Conservation (phyloP, 805 yeast species). For the Monosporozyma siamensis region DNA sequence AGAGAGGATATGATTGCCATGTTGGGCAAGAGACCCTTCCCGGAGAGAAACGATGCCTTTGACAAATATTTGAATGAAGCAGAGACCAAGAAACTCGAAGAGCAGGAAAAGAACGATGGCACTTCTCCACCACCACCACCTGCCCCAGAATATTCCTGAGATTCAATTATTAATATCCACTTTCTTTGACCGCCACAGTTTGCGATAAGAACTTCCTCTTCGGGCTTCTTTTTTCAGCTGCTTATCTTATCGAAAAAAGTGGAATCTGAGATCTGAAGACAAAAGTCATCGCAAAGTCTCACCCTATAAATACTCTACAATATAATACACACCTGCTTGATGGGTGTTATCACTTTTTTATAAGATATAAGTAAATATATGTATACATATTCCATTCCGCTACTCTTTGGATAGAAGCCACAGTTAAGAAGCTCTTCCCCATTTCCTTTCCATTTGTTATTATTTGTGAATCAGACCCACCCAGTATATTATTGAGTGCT, state of each 20-base stretch:
- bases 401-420: not conserved
- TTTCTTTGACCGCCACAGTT: too few relatives aligned
- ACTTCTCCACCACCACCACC: constrained; percentile 3
- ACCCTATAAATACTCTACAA: not conserved
- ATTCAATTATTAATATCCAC: too few relatives aligned
- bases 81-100: constrained; percentile 20
- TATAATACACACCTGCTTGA: too few relatives aligned
- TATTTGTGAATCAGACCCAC: too few relatives aligned
- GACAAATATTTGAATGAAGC: constrained; percentile 27
- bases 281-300: not conserved
- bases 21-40: constrained; percentile 86
- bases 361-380: too few relatives aligned
- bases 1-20: constrained; percentile 88
- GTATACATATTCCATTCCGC: not conserved
- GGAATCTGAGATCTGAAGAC: not conserved
- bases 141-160: not conserved
- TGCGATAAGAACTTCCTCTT: not conserved
- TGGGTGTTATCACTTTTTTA: too few relatives aligned
- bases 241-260: not conserved
- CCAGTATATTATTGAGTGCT: too few relatives aligned
- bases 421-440: too few relatives aligned
- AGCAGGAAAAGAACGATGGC: constrained; percentile 13
- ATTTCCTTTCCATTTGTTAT: too few relatives aligned
- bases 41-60: constrained; percentile 84
- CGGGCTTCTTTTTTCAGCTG: not conserved